Evolutionary conservation across 345 rosid genomes (phyloP).

Genomic region (Bruguiera gymnorhiza): DNA sequence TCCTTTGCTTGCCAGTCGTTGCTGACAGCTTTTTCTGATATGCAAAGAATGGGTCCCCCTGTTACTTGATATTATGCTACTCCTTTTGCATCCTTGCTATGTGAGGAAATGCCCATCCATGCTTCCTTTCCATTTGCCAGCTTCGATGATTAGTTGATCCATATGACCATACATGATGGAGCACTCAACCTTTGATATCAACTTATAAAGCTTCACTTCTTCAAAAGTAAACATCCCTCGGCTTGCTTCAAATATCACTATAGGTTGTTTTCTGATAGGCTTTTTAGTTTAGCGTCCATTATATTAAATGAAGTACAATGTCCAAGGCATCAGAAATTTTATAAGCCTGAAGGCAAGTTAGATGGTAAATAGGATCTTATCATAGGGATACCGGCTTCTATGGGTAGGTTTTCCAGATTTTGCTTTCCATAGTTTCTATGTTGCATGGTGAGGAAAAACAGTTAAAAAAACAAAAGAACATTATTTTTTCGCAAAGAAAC

Average conservation of each 20-base stretch:
- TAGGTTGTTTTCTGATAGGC: neutral
- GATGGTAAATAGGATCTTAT: neutral
- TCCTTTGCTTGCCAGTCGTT: constrained; percentile 7
- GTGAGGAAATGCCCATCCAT: neutral
- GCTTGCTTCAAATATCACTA: neutral
- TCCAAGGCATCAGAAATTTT: constrained; percentile 7
- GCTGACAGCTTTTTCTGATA: neutral
- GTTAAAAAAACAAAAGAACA: too few relatives aligned
- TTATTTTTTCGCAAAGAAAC: too few relatives aligned
- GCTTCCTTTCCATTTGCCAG: neutral
- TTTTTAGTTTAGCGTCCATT: neutral
- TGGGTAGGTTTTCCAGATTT: neutral
- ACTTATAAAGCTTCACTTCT: neutral
- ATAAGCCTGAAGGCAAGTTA: neutral
- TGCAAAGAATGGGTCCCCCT: neutral
- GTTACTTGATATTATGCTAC: neutral
- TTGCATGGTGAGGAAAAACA: too few relatives aligned
- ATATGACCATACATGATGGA: neutral
- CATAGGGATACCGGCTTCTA: neutral
- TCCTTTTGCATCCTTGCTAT: neutral
- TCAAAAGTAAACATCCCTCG: too few relatives aligned
- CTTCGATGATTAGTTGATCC: neutral
- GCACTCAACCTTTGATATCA: neutral
- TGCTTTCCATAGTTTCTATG: too few relatives aligned
- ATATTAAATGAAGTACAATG: neutral